Base-by-base conservation (phyloP, 108 stramenopile species). In the Conticribra guillardii region DNA sequence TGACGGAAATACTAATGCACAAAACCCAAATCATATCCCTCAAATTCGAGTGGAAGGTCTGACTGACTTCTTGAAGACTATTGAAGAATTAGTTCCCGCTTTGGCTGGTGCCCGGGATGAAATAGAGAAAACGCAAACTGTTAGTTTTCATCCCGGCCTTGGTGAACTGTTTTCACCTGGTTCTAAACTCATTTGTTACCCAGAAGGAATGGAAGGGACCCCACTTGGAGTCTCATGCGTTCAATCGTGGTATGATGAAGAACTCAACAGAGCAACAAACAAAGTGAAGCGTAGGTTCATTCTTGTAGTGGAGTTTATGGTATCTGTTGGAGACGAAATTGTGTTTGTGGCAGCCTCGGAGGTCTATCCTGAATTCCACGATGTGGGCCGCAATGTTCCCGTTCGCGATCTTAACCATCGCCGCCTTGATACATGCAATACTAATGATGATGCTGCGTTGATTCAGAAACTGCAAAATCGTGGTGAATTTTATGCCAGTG, bases 91-190 rank as follows among this genome's bases (percentile, higher is more conserved):
- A 24, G 59, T 54, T 23, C 87, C 87, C 8, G 37, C 67, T 9
- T 63, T 87, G 54, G 37, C 53, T 0, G 15, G 50, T 18, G 87
- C 87, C 14, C 82, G 87, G 15, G 56, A 76, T 0, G 87, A 87
- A 54, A 87, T 87, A 47, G 52, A 56, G 8, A 58, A 69, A 16
- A 83, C 79, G 0, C 79, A 87, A 58, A 80, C 79, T 26, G 87
- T 87, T 17, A 71, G 62, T 26, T 87, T 87, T 48, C 82, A 82
- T 79, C 87, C 87, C 33, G 87, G 85, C 4, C 53, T 87, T 53
- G 87, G 87, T 18, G 87, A 87, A 77, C 48, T 87, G 56, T 87
- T 87, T 62, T 54, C 56, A n/a, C 87, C 87, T 5, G 87, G 87
- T 14, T 56, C 82, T 34, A 66, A 80, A 46, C 67, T 87, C 29